Conservation (phyloP, 1,284 basidiomycete genomes). For the Peniophora sp. region DNA sequence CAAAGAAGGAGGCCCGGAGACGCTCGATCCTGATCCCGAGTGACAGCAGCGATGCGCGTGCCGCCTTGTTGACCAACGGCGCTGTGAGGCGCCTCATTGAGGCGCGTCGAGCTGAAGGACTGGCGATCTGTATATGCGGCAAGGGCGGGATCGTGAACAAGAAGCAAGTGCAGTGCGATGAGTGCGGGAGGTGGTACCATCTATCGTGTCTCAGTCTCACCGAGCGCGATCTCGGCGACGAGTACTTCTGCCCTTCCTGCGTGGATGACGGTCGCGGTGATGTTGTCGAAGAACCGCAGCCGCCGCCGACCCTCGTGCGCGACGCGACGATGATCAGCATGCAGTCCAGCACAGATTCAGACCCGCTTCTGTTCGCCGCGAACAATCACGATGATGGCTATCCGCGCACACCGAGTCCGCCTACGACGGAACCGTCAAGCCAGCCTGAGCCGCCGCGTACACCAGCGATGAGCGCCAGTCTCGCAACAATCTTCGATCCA, state of each 20-base stretch:
- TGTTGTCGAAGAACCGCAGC: slow-evolving; percentile 26
- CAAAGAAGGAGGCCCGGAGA: slow-evolving; percentile 28
- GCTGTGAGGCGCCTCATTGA: slow-evolving; percentile 52
- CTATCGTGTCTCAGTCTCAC: slow-evolving; percentile 65
- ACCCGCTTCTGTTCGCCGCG: slow-evolving; percentile 54
- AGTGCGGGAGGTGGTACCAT: slow-evolving; percentile 72
- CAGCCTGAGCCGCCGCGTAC: slow-evolving; percentile 39
- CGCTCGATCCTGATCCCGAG: slow-evolving; percentile 37
- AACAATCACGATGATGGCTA: slow-evolving; percentile 23
- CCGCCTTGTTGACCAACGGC: slow-evolving; percentile 60
- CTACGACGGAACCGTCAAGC: slow-evolving; percentile 28
- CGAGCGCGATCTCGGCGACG: slow-evolving; percentile 55
- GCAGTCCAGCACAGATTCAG: slow-evolving; percentile 25
- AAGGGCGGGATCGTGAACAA: slow-evolving; percentile 54
- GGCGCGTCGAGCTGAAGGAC: slow-evolving; percentile 21
- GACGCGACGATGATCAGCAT: slow-evolving; percentile 42
- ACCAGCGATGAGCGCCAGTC: slow-evolving; percentile 31
- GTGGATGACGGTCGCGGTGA: slow-evolving; percentile 24
- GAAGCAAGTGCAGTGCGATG: slow-evolving; percentile 69
- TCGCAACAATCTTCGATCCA: slow-evolving; percentile 32
- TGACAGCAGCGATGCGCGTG: slow-evolving; percentile 67
- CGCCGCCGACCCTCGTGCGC: slow-evolving; percentile 52
- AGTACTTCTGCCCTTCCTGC: slow-evolving; percentile 66
- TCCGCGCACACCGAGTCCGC: slow-evolving; percentile 30
- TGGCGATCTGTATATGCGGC: slow-evolving; percentile 51